A percentile compares a stretch with the other conserved stretches of the same genome.
Conservation (phyloP, 441 rosid genomes). For the Bruguiera hainesii region DNA sequence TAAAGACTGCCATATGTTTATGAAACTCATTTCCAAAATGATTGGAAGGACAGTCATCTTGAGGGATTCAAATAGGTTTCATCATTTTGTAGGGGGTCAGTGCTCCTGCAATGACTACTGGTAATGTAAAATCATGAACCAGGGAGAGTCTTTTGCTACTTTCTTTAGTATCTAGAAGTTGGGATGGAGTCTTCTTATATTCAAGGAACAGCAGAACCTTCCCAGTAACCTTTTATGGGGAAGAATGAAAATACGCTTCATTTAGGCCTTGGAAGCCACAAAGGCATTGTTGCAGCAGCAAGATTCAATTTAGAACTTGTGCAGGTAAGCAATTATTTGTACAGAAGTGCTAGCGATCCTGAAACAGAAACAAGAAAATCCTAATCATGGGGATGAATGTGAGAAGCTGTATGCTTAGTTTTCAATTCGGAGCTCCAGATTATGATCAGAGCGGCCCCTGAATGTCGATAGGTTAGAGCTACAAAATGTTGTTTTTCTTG, state of each 20-base stretch:
- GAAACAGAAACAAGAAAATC: no score
- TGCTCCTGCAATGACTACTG: conserved; percentile 66
- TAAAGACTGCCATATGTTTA: conserved; percentile 56
- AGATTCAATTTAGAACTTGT: no score
- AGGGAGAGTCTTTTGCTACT: neutral
- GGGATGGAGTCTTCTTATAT: neutral
- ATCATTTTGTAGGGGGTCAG: conserved; percentile 55
- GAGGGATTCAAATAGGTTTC: conserved; percentile 62
- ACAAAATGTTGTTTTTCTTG: no score
- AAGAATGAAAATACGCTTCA: neutral
- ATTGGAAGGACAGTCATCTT: conserved; percentile 37
- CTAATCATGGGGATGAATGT: no score
- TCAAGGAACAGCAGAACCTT: neutral
- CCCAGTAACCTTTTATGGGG: neutral
- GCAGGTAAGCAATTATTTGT: no score
- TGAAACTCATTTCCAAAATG: conserved; percentile 47
- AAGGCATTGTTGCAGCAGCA: no score
- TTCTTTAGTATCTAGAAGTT: neutral
- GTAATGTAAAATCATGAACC: conserved; percentile 23
- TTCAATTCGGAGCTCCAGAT: no score
- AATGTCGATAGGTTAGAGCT: no score
- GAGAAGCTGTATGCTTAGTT: no score
- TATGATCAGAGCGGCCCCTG: no score
- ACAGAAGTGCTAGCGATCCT: no score
- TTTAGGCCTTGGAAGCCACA: no score